A percentile compares a stretch with the other conserved stretches of the same genome.
Evolutionary conservation across 495 filamentous ascomycete genomes (phyloP).

Genomic region (Massariosphaeria phaeospora): DNA sequence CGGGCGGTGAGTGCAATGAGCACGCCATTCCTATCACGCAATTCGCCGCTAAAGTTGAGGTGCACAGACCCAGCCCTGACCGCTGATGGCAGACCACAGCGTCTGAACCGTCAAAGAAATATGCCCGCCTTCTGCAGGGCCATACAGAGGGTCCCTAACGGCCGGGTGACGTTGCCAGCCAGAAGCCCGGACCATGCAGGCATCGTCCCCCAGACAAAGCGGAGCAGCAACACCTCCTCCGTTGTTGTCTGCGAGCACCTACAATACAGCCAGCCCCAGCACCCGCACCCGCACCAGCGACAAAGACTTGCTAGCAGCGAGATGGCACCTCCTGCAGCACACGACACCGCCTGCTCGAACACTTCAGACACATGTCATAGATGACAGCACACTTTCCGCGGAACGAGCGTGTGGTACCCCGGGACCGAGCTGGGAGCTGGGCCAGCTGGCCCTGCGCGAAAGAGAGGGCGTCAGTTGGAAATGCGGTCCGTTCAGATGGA

Average conservation of each 20-base stretch:
- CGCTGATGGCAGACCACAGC: neutral
- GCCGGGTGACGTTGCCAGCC: neutral
- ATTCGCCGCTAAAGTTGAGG: neutral
- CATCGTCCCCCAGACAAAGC: constrained; percentile 9
- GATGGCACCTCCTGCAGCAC: neutral
- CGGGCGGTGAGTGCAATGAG: constrained; percentile 1
- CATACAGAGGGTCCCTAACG: neutral
- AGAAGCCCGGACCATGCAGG: neutral
- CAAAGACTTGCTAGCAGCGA: neutral
- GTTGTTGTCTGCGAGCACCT: neutral
- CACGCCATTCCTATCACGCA: constrained; percentile 1
- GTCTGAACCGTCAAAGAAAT: neutral
- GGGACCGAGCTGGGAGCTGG: neutral
- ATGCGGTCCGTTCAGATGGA: neutral
- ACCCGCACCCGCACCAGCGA: neutral
- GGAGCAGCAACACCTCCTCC: neutral
- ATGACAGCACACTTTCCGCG: neutral
- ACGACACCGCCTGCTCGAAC: neutral
- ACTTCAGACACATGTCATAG: neutral
- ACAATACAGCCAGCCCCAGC: neutral
- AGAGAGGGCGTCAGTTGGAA: neutral
- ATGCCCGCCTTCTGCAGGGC: neutral
- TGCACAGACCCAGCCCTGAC: neutral
- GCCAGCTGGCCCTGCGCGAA: too few relatives aligned
- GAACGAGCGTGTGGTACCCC: neutral